Evolutionary conservation across 257 asterid species (phyloP), one percentile per base, ranked within the genome.

Genomic region (Eucommia ulmoides): DNA sequence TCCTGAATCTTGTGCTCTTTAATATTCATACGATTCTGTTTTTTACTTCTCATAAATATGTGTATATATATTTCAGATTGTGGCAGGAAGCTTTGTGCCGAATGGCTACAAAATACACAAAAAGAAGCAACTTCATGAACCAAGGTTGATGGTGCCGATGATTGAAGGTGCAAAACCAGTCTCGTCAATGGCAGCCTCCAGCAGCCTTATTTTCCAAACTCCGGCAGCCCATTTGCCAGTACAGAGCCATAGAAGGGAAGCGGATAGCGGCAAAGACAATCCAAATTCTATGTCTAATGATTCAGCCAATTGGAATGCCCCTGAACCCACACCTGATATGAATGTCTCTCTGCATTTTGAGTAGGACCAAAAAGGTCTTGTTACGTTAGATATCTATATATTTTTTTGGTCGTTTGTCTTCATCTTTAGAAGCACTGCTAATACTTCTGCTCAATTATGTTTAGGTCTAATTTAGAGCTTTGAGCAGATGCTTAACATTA

Each of bases 61-160:
- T n/a, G n/a, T n/a, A n/a, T n/a, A n/a, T n/a, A n/a, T n/a, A n/a
- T 45, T 25, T 29, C 73, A 87, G 97, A 69, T 83, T 53, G 94
- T 88, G 22, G 74, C 84, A 1, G 97, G 97, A 62, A 81, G 93
- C 75, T 84, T 84, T 57, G 60, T 69, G 33, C 79, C 88, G 23
- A 77, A 72, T 7, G 67, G 73, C 23, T 54, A 53, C 33, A 71
- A 75, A 65, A 45, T 54, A 22, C 81, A 49, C 47, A 81, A 73
- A 51, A 65, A 61, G 51, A 74, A 70, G 72, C 68, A 74, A 23
- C 58, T 63, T 7, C 21, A 56, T 0, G 79, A 79, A 52, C 60
- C 76, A 6, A 64, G n/a, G n/a, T n/a, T 70, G 63, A 52, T 50
- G 22, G 49, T 73, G 23, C 77, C 77, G 0, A 45, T 58, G 16